phyloP scores from a whole-genome alignment of 1,139 yeast species.

The Wickerhamomyces sp. region DNA sequence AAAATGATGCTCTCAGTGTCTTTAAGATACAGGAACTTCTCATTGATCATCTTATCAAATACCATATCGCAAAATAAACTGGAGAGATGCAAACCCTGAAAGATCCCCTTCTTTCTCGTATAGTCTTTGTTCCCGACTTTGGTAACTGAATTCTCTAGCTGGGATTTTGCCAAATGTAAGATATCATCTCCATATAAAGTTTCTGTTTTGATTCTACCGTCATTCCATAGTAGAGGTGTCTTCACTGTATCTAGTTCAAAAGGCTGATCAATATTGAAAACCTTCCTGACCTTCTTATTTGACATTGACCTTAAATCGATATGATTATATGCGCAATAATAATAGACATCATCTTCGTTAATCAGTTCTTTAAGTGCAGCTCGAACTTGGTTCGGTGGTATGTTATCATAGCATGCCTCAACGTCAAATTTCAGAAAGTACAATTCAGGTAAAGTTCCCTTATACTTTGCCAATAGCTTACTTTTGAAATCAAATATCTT shows the following conservation, averaged over 20 bases:
- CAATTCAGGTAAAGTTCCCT: constrained; percentile 32
- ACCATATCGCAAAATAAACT: constrained; percentile 71
- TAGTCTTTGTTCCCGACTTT: constrained; percentile 31
- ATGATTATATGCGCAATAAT: constrained; percentile 4
- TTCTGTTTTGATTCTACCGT: constrained; percentile 1
- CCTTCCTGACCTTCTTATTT: not conserved
- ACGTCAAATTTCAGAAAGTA: constrained; percentile 72
- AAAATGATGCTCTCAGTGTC: constrained; percentile 38
- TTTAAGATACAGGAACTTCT: constrained; percentile 28
- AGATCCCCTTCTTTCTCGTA: constrained; percentile 61
- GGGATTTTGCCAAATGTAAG: constrained; percentile 31
- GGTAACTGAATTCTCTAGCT: constrained; percentile 37
- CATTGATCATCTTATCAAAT: constrained; percentile 58
- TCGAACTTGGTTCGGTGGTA: constrained; percentile 48
- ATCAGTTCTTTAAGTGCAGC: constrained; percentile 21
- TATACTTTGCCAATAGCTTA: constrained; percentile 16
- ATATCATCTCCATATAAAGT: constrained; percentile 29
- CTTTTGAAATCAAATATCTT: constrained; percentile 29
- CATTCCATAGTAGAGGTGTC: constrained; percentile 1
- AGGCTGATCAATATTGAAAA: constrained; percentile 2
- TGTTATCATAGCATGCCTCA: constrained; percentile 71
- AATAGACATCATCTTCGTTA: constrained; percentile 7
- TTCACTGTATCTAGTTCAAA: not conserved
- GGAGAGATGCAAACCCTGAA: constrained; percentile 84
- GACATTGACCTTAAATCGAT: constrained; percentile 3